Base-by-base conservation (phyloP, 192 early-diverging fungal species). In the Podila verticillata region DNA sequence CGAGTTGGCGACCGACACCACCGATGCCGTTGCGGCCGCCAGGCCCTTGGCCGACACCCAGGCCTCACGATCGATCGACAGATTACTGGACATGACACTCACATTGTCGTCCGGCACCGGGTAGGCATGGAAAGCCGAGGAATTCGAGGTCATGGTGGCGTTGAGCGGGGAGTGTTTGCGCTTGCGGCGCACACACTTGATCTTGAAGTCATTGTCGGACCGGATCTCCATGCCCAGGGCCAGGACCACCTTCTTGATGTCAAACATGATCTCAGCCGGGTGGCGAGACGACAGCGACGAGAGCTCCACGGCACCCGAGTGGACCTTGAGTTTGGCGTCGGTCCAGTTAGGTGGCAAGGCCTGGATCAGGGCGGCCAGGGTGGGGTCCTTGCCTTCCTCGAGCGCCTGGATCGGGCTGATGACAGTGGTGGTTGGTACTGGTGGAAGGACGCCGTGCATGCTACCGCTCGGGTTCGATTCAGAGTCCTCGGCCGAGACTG, bases 221-320 rank as follows among this genome's bases (percentile, higher is more conserved):
- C 84, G 85, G 13, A 85, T 82, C 39, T 87, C 88, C 30, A 91
- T 82, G 0, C 90, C 90, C 74, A 91, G 82, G 15, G 66, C 48
- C 19, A 78, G 39, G 10, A 90, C 81, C 0, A 87, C 85, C 59
- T 87, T 86, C 63, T 91, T 90, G 36, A 94, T 87, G 10, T 91
- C 87, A 34, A 84, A 86, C 65, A 93, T 90, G 36, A 94, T 82
- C 67, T 91, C 91, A 7, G 88, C 86, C 1, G 93, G 93, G 26
- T 88, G 78, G 32, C 88, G 70, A 26, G 87, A 85, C 22, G 92
- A 92, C 49, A 94, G 79, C 8, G 92, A 91, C 44, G 88, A 85
- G 20, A 91, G 83, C 51, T 93, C 92, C 0, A 94, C 90, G 22
- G 90, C 93, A 39, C 93, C 93, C 51, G 92, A 91, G 64, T 93